phyloP scores from a whole-genome alignment of 345 rosid genomes.

The Acer campestre region DNA sequence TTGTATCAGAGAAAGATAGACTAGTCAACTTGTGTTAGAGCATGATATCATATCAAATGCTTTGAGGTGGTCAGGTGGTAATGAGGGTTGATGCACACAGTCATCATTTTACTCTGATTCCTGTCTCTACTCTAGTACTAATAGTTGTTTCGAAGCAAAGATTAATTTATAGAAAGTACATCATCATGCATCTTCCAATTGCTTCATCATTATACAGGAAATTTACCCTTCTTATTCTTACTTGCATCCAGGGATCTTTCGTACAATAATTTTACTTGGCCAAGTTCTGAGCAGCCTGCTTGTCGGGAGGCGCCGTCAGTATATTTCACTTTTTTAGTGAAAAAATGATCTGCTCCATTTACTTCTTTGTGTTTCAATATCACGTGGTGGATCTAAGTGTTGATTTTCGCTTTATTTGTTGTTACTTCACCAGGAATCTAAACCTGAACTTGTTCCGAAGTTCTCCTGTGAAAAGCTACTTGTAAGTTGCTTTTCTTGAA shows the following conservation, averaged over 20 bases:
- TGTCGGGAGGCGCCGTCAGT: slow-evolving; percentile 30
- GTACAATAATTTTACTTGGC: slow-evolving; percentile 35
- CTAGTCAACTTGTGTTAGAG: background rate
- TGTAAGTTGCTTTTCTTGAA: slow-evolving; percentile 43
- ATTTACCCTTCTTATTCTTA: background rate
- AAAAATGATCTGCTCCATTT: background rate
- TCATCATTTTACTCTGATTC: background rate
- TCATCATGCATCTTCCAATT: background rate
- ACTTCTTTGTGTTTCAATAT: background rate
- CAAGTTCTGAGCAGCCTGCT: slow-evolving; percentile 31
- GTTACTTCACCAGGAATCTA: slow-evolving; percentile 43
- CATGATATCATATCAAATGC: background rate
- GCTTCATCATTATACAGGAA: slow-evolving; percentile 3
- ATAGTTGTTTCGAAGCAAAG: background rate
- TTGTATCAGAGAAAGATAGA: background rate
- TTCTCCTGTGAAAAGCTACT: slow-evolving; percentile 36
- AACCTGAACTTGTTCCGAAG: slow-evolving; percentile 66
- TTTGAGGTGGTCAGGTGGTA: background rate
- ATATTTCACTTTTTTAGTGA: background rate
- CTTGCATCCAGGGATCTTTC: slow-evolving; percentile 42
- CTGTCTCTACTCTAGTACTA: background rate
- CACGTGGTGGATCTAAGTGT: background rate
- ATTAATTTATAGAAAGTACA: background rate
- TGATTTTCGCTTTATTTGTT: slow-evolving; percentile 15
- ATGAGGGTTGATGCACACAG: background rate